Base-by-base conservation (phyloP, 805 yeast genomes). In the Aciculoconidium aculeatum region DNA sequence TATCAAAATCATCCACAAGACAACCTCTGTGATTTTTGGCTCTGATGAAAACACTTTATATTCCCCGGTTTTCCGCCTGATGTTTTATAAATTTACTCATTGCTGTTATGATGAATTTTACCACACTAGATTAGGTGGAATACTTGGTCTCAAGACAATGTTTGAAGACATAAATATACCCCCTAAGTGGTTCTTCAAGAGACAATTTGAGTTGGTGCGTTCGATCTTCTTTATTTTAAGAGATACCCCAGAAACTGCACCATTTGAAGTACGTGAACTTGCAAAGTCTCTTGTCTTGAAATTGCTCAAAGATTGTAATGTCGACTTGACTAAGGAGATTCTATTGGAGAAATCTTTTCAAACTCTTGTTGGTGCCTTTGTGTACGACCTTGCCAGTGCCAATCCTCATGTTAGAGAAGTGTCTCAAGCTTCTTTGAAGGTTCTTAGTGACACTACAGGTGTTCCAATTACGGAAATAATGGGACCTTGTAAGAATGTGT, bases 351-450 rank as follows among this genome's bases (percentile, higher is more conserved):
- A 83, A 42, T 79, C 84, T 16, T 80, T 86, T 54, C 85, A 79
- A 42, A 79, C 88, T 9, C 67, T 92, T 15, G 75, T 85, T 19
- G 86, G 95, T n/a, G 80, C 90, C 15, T 67, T 94, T 40, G 95
- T 90, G 2, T 87, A 87, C 47, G 98, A 92, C 49, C 68, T 92
- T 35, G 92, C 94, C 21, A 87, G 92, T 50, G 81, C 97, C 0
- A 86, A 84, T 41, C 73, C 77, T 8, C 71, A 73, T 23, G 96
- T 90, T 1, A 70, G 98, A 44, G 77, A 75, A 35, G 82, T 94
- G 0, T 79, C 95, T 1, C 88, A 84, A 49, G 63, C 71, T 16
- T 76, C 90, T 1, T 63, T 92, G 38, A 51, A 63, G 12, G 73
- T 74, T 2, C 63, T 92, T 11, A 74, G 95, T 0, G 80, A 79